Evolutionary conservation across 2,329 filamentous ascomycete genomes (phyloP), one percentile per base, ranked within the genome.

Genomic region (Neurospora sp.): DNA sequence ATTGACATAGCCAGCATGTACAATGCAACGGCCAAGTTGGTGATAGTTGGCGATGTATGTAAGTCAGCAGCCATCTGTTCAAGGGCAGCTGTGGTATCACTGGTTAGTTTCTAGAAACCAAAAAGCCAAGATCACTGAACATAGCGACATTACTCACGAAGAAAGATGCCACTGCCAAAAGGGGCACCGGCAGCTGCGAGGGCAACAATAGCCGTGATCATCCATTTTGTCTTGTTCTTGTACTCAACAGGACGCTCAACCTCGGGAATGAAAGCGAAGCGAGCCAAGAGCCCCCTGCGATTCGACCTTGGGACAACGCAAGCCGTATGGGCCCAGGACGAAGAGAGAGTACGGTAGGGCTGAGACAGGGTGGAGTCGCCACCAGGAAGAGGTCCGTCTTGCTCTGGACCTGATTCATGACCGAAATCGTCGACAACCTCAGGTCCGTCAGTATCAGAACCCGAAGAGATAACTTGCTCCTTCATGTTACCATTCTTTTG

Each of bases 1-100:
- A 96, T 92, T 69, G 89, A 87, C 91, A 96, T 92, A 74, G 87
- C 83, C 4, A 96, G 83, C 91, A 96, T 93, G 78, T 94, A 96
- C 70, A 95, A 80, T 0, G 92, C 90, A 0, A 96, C 87, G 0
- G 90, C 90, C 70, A 96, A 77, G 78, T 96, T 96, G 69, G 89
- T 88, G 17, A 92, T 81, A 0, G 91, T 91, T 15, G 87, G 79
- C 0, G 86, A 85, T 12, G 88, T 84, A 73, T 89, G 73, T 62
- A 96, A 83, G 28, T 91, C 88, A 4, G 76, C 76, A 0, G 89
- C 81, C 70, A 96, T 86, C 57, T 90, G 82, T 1, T 85, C 82
- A 1, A 96, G 85, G 3, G 91, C 88, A 70, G 92, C 92, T 93
- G 71, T 1, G 8, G 15, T 15, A 66, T 12, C 38, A 3, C n/a